These are phyloP conservation scores for Vigna mungo DNA, from an alignment of 306 rosid species.

Conservation along the genomic window DNA sequence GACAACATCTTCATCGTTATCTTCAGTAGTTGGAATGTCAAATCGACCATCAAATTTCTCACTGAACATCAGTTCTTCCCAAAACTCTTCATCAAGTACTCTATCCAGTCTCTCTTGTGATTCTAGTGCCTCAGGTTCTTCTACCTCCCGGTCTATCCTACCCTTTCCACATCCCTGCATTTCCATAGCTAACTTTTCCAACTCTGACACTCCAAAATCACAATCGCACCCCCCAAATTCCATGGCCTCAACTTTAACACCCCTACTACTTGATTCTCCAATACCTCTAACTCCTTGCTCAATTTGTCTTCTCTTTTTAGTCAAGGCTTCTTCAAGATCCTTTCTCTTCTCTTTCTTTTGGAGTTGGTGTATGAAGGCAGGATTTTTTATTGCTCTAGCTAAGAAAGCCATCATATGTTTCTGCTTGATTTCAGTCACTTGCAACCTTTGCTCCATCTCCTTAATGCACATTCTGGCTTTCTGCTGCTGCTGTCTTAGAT, in stretches of 20 bases:
- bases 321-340: constrained; percentile 66
- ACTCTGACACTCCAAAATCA: constrained; percentile 68
- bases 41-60: constrained; percentile 50
- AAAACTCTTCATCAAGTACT: constrained; percentile 69
- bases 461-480: constrained; percentile 59
- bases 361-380: constrained; percentile 65
- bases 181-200: constrained; percentile 81
- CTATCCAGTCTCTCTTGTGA: constrained; percentile 55
- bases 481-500: constrained; percentile 80
- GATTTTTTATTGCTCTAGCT: constrained; percentile 81
- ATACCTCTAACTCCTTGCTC: constrained; percentile 53
- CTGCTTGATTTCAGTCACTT: constrained; percentile 74
- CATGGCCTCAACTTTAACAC: constrained; percentile 62
- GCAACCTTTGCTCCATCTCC: constrained; percentile 75
- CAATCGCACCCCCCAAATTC: constrained; percentile 52
- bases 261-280: constrained; percentile 35
- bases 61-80: constrained; percentile 56
- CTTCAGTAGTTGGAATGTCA: constrained; percentile 41
- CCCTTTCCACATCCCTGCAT: constrained; percentile 74
- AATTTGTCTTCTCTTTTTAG: constrained; percentile 76
- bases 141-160: constrained; percentile 50
- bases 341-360: constrained; percentile 67
- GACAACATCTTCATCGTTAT: constrained; percentile 53
- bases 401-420: constrained; percentile 86
- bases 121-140: constrained; percentile 49